phyloP scores from a whole-genome alignment of 163 green algal species.

The Scenedesmus sp. region DNA sequence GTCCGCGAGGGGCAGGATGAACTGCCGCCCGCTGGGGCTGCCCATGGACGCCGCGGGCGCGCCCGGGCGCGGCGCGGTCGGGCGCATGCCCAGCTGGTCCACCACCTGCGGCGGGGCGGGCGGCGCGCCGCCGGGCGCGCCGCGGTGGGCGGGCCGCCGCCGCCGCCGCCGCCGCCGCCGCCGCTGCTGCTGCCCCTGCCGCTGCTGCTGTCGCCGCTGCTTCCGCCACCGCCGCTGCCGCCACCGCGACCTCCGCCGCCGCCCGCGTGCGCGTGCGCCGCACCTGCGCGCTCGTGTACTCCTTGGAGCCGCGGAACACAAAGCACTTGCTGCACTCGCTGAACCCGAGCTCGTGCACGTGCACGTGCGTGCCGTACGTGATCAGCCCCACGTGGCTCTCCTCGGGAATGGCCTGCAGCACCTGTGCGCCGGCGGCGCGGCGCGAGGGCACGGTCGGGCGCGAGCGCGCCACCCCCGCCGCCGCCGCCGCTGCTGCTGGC shows the following conservation, averaged over 20 bases:
- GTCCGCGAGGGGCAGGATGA: constrained; percentile 88
- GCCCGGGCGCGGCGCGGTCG: constrained; percentile 13
- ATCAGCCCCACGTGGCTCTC: constrained; percentile 86
- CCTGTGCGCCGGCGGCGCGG: too few species aligned
- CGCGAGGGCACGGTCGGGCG: too few species aligned
- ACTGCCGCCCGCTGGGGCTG: constrained; percentile 51
- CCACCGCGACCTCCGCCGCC: not conserved
- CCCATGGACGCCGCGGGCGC: constrained; percentile 4
- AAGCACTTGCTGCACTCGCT: constrained; percentile 89
- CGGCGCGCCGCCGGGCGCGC: too few species aligned
- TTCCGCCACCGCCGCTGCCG: not conserved
- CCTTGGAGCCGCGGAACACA: constrained; percentile 92
- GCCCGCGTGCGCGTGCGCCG: not conserved
- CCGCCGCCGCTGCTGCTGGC: constrained; percentile 4
- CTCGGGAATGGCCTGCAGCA: constrained; percentile 85
- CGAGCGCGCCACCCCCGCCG: too few species aligned
- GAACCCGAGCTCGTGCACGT: constrained; percentile 98
- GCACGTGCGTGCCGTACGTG: constrained; percentile 94
- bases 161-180: too few species aligned
- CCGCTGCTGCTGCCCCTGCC: not conserved
- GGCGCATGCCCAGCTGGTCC: constrained; percentile 87
- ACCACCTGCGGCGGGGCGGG: constrained; percentile 50
- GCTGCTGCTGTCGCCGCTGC: not conserved
- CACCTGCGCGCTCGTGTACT: constrained; percentile 71
- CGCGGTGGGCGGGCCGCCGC: too few species aligned